Conservation (phyloP, 225 moss, liverwort and hornwort species). For the Rhytidiadelphus loreus region DNA sequence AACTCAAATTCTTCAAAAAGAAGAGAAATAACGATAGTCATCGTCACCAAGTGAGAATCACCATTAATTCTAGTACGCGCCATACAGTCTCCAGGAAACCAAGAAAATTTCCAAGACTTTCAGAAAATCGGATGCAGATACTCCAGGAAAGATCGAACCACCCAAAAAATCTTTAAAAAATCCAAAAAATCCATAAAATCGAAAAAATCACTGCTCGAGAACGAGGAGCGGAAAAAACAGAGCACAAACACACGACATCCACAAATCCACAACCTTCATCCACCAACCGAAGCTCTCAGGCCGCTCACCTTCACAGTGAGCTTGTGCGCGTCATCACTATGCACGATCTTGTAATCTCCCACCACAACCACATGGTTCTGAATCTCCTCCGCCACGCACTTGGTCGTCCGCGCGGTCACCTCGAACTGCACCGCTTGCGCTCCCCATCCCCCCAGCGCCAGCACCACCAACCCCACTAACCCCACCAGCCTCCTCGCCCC, state of each 20-base stretch:
- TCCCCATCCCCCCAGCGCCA: neutral
- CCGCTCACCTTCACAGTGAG: constrained; percentile 58
- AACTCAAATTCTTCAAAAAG: neutral
- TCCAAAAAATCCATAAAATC: too few species aligned
- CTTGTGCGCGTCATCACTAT: constrained; percentile 44
- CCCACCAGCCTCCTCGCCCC: neutral
- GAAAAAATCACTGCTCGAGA: neutral
- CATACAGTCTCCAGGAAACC: neutral
- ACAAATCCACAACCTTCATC: neutral
- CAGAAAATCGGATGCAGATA: neutral
- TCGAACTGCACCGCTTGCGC: constrained; percentile 69
- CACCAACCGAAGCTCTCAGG: neutral
- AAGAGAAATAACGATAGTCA: neutral
- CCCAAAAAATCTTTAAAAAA: neutral
- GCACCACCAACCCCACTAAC: neutral
- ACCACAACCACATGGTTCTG: constrained; percentile 62
- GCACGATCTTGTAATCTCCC: constrained; percentile 74
- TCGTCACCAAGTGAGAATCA: neutral
- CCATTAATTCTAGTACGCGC: neutral
- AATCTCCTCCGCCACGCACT: constrained; percentile 88
- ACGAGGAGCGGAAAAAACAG: neutral
- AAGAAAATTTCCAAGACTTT: neutral
- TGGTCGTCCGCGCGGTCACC: constrained; percentile 48
- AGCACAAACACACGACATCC: neutral
- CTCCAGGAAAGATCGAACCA: neutral